Evolutionary conservation across 2,329 filamentous ascomycete genomes (phyloP), one percentile per base, ranked within the genome.

Genomic region (Fusarium incarnatum): DNA sequence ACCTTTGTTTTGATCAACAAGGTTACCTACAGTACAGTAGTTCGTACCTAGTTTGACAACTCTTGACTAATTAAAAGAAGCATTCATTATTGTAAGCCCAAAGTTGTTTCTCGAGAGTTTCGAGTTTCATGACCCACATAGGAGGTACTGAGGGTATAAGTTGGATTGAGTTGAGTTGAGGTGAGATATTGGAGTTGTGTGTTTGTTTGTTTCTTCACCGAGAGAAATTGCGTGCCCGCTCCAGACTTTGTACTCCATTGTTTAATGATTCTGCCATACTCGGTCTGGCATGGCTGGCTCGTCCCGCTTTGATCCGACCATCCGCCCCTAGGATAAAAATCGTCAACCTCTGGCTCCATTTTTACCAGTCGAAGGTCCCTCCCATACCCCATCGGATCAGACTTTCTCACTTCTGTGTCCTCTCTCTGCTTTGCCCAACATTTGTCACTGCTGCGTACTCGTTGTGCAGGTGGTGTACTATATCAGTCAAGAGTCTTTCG

Each of bases 241-340:
- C 44, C 48, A 54, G 52, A 47, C 16, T 28, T 62, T 15, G 55
- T 23, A 61, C 59, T 61, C 59, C 56, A 41, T 45, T 56, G 18
- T 55, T 52, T 34, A 41, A 60, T 52, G 37, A 20, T 41, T 48
- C 30, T 64, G 34, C 50, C 67, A 70, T 53, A 54, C 64, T 68
- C 44, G 58, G 61, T 53, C 64, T 53, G 64, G 44, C 59, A 61
- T 71, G 28, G 28, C 12, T 30, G 64, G 64, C 45, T 66, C 40
- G 68, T 70, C 68, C 68, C 68, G 55, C 68, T 71, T 67, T 54
- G 64, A 54, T 68, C 68, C 68, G 68, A 69, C 28, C 46, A 56
- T 69, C 68, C 64, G 64, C 53, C 56, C 56, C 40, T 67, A 65
- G 37, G 47, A 59, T 62, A 67, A 72, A 71, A 56, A 49, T 57